Evolutionary conservation across 2,329 filamentous ascomycete species (phyloP), one percentile per base, ranked within the genome.

Genomic region (Colletotrichum sp.): DNA sequence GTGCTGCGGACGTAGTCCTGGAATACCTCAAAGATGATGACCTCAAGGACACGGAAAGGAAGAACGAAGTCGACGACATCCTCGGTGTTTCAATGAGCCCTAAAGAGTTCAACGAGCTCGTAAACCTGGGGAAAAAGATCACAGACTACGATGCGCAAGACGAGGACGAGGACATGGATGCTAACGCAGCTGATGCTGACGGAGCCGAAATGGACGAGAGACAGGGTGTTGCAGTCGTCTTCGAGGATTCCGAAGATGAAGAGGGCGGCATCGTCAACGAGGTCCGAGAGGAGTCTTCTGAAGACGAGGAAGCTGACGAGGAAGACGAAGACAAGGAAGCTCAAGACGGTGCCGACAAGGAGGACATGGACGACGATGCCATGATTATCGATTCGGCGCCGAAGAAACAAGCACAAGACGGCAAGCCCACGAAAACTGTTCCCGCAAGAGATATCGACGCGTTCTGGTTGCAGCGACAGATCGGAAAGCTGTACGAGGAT

Each of bases 111-210:
- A 98, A 98, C 82, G 96, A 98, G 86, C 87, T 99, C 79, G 93
- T 98, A 71, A 99, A 98, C 82, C 88, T 99, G 58, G 95, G 96
- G 78, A 99, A 99, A 88, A 99, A 99, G 87, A 98, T 99, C 78
- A 99, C 97, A 66, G 97, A 99, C 84, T 99, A 98, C 84, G 95
- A 98, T 84, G 95, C 95, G 52, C 96, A 98, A 83, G 96, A 98
- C 78, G 97, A 98, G 36, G 96, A 98, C 77, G 96, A 98, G 78
- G 93, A 96, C 73, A 94, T 95, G 88, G 94, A 91, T 34, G 93
- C 93, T 80, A 93, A 91, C 73, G 90, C 88, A 26, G 91, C 88
- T 21, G 94, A 91, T 71, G 88, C 87, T 5, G 92, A 92, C 77
- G 90, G 93, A 61, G 94, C 91, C 34, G 96, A 98, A 83, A 91